Conservation (phyloP, 352 stramenopile genomes). For the Globisporangium emineosum region DNA sequence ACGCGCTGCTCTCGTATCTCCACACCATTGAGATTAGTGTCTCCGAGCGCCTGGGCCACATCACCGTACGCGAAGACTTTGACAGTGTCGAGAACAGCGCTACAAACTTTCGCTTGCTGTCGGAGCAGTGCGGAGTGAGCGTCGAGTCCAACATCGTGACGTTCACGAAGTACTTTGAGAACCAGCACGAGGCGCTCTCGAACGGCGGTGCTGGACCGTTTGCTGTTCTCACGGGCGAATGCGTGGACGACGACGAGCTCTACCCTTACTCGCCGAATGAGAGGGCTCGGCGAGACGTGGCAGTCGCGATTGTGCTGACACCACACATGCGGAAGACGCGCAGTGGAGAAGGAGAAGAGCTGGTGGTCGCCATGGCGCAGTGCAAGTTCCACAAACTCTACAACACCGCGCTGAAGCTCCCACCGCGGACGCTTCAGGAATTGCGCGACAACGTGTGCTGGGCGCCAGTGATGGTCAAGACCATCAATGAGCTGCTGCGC, state of each 20-base stretch:
- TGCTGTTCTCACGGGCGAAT: background rate
- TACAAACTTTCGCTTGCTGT: no score
- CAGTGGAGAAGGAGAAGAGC: background rate
- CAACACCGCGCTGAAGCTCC: background rate
- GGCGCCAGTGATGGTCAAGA: background rate
- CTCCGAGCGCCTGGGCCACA: constrained; percentile 34
- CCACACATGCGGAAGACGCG: background rate
- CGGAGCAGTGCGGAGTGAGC: no score
- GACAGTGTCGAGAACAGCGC: no score
- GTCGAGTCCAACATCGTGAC: background rate
- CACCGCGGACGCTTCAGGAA: background rate
- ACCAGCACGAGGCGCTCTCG: background rate
- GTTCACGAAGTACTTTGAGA: background rate
- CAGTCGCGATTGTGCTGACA: background rate
- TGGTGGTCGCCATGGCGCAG: background rate
- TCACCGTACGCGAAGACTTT: no score
- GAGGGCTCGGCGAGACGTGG: background rate
- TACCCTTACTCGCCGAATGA: background rate
- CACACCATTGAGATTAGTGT: constrained; percentile 40
- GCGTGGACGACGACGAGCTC: background rate
- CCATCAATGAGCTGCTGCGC: background rate
- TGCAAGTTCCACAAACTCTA: background rate
- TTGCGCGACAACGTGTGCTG: background rate
- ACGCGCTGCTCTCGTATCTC: constrained; percentile 30
- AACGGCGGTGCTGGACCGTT: background rate